Percentiles rank a stretch among this genome's conserved stretches.
Conservation (phyloP, 139 green algal species). For the Eudorina sp. region DNA sequence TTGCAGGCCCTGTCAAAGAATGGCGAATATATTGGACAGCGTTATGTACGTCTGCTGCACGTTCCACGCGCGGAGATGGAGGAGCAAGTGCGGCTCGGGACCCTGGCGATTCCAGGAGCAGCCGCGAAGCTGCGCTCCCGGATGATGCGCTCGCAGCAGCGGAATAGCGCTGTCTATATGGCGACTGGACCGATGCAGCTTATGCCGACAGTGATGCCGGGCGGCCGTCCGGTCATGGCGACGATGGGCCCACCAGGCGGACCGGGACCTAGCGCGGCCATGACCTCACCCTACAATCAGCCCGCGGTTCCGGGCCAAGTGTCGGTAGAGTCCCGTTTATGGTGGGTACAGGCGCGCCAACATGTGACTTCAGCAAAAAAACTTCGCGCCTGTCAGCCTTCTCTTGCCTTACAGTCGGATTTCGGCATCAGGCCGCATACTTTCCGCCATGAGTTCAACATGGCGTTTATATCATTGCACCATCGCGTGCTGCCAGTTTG, state of each 20-base stretch:
- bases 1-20: conserved; percentile 76
- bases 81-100: conserved; percentile 74
- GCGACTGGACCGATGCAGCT: conserved; percentile 33
- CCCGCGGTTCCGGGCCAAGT: not conserved
- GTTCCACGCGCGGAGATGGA: conserved; percentile 80
- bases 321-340: conserved; percentile 25
- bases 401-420: no score
- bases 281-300: not conserved
- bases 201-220: conserved; percentile 19
- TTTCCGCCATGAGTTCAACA: no score
- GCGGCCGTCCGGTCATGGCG: conserved; percentile 20
- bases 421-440: no score
- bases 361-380: no score
- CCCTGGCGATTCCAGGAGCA: conserved; percentile 67
- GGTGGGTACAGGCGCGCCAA: not conserved
- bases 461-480: no score
- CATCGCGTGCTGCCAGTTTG: no score
- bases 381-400: no score
- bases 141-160: conserved; percentile 60
- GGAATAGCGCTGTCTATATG: conserved; percentile 27
- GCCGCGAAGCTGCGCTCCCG: conserved; percentile 68
- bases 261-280: not conserved
- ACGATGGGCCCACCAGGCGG: conserved; percentile 1
- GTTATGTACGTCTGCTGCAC: conserved; percentile 79
- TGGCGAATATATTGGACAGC: conserved; percentile 78